phyloP scores from a whole-genome alignment of 148 eudicot species.

The Silene uniflora region DNA sequence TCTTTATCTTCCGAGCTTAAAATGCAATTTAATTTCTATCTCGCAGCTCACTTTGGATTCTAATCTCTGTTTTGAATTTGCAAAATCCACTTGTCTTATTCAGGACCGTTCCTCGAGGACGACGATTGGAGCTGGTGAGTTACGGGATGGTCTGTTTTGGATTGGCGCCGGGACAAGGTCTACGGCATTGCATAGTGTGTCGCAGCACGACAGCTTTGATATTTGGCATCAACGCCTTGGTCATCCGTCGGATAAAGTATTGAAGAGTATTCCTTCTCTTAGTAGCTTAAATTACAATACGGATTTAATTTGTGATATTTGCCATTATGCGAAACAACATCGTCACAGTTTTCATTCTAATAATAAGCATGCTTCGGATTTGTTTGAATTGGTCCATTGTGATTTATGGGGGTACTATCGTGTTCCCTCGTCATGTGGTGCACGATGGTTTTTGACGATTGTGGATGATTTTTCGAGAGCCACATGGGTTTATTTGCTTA shows the following conservation, averaged over 20 bases:
- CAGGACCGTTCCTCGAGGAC: neutral
- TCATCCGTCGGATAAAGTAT: neutral
- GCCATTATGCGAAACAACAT: neutral
- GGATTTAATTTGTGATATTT: neutral
- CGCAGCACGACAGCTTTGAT: neutral
- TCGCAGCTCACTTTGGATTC: neutral
- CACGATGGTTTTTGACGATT: neutral
- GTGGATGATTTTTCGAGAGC: neutral
- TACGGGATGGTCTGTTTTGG: neutral
- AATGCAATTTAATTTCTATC: constrained; percentile 7
- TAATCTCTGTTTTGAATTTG: neutral
- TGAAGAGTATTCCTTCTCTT: neutral
- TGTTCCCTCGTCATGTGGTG: neutral
- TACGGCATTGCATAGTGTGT: neutral
- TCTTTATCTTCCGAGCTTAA: constrained; percentile 3
- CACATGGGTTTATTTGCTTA: no score
- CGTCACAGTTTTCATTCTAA: neutral
- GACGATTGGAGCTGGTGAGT: no score
- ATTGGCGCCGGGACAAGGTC: neutral
- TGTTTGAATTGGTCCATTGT: neutral
- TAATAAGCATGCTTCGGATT: neutral
- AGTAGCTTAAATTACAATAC: neutral
- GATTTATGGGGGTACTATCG: no score
- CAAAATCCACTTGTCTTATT: neutral
- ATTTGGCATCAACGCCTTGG: neutral